phyloP scores from a whole-genome alignment of 176 grass and related monocot species.

The Chloris gayana region DNA sequence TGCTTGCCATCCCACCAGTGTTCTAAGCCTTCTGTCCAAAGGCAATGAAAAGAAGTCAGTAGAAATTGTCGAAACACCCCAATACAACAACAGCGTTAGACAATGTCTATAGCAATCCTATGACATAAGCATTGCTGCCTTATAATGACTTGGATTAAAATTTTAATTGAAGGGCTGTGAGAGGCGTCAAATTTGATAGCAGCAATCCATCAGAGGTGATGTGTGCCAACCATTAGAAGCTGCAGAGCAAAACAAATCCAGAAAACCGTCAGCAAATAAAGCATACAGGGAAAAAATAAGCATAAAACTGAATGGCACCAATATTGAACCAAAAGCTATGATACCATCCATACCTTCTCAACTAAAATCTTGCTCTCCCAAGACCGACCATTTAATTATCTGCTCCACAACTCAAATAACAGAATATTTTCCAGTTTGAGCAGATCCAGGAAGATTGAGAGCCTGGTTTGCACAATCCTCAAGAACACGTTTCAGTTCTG shows the following conservation, averaged over 20 bases:
- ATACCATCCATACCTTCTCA: slow-evolving; percentile 35
- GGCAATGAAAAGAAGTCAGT: slow-evolving; percentile 47
- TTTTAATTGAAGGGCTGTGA: neutral
- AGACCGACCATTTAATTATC: neutral
- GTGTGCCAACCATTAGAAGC: slow-evolving; percentile 17
- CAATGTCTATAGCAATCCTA: slow-evolving; percentile 31
- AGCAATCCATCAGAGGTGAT: slow-evolving; percentile 21
- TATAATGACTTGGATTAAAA: slow-evolving; percentile 28
- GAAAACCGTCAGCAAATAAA: slow-evolving; percentile 34
- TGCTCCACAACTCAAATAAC: slow-evolving; percentile 65
- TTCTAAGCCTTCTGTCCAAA: slow-evolving; percentile 48
- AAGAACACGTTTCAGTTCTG: slow-evolving; percentile 90
- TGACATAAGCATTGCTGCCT: slow-evolving; percentile 25
- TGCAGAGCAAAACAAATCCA: slow-evolving; percentile 35
- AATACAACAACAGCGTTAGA: neutral
- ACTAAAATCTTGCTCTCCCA: neutral
- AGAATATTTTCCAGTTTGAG: slow-evolving; percentile 88
- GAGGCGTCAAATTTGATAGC: neutral
- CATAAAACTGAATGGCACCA: neutral
- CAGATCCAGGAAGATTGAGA: slow-evolving; percentile 82
- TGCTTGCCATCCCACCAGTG: slow-evolving; percentile 5
- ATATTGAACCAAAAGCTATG: neutral
- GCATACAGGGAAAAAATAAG: slow-evolving; percentile 8
- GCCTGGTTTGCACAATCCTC: slow-evolving; percentile 83
- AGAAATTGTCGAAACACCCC: slow-evolving; percentile 29